phyloP scores from a whole-genome alignment of 1,284 basidiomycete genomes.

The Sanghuangporus weigelae region DNA sequence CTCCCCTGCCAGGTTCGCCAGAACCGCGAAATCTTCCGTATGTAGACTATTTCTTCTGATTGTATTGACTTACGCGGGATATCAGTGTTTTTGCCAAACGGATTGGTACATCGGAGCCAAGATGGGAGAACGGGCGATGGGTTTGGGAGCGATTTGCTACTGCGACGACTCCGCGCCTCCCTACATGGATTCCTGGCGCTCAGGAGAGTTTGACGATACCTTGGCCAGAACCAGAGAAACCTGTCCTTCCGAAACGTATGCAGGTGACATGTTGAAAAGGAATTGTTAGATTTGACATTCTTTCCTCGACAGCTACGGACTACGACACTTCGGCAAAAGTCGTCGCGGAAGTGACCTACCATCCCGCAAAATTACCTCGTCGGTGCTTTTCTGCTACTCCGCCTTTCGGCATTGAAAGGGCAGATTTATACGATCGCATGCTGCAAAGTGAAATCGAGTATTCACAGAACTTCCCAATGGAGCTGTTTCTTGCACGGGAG shows the following conservation, averaged over 20 bases:
- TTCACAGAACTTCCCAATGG: slow-evolving; percentile 50
- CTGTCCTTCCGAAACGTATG: slow-evolving; percentile 43
- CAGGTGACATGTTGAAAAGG: slow-evolving; percentile 13
- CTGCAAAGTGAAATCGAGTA: slow-evolving; percentile 40
- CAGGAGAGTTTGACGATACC: slow-evolving; percentile 42
- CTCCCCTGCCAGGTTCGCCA: slow-evolving; percentile 37
- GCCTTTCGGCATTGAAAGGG: slow-evolving; percentile 21
- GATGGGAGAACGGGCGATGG: slow-evolving; percentile 52
- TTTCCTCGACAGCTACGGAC: slow-evolving; percentile 2
- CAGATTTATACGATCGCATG: slow-evolving; percentile 53
- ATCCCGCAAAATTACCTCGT: slow-evolving; percentile 2
- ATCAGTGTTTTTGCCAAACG: slow-evolving; percentile 71
- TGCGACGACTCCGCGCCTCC: slow-evolving; percentile 54
- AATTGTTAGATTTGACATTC: background rate
- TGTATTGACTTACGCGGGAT: background rate
- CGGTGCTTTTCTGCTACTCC: background rate
- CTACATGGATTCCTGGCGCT: slow-evolving; percentile 36
- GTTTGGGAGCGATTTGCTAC: slow-evolving; percentile 65
- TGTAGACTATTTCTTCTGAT: slow-evolving; percentile 22
- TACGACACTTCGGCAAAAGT: slow-evolving; percentile 12
- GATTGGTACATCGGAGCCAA: slow-evolving; percentile 50
- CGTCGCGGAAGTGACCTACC: slow-evolving; percentile 14
- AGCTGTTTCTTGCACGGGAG: slow-evolving; percentile 58
- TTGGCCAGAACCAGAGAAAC: slow-evolving; percentile 55
- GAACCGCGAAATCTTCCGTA: slow-evolving; percentile 42